Evolutionary conservation across 2,329 filamentous ascomycete genomes (phyloP).

Genomic region (Hymenoscyphus scutula): DNA sequence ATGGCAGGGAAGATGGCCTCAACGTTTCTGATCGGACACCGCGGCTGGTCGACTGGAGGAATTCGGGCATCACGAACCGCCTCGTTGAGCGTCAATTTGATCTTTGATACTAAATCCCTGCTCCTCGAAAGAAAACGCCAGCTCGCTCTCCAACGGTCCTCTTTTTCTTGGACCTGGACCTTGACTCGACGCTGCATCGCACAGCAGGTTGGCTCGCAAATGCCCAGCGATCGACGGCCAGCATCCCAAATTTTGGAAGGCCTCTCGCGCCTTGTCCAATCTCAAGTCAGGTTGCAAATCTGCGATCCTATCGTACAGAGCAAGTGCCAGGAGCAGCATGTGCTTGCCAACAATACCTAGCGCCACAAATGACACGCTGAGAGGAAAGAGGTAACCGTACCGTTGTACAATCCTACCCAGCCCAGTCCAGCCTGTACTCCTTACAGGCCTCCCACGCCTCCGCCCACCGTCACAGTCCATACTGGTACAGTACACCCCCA

Average conservation of each 20-base stretch:
- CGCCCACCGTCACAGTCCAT: background rate
- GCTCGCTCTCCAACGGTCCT: background rate
- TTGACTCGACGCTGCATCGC: background rate
- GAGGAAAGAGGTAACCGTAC: background rate
- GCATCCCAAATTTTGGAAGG: background rate
- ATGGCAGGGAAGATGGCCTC: background rate
- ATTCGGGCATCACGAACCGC: background rate
- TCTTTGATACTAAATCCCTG: background rate
- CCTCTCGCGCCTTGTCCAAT: background rate
- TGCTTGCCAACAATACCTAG: background rate
- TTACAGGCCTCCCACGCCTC: background rate
- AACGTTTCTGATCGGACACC: slow-evolving; percentile 4
- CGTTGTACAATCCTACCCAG: background rate
- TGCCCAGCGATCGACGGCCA: background rate
- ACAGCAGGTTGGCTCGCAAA: background rate
- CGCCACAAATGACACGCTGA: slow-evolving; percentile 1
- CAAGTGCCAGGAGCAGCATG: slow-evolving; percentile 2
- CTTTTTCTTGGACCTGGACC: no score
- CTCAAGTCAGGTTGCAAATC: slow-evolving; percentile 5
- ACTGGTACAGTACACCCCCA: background rate
- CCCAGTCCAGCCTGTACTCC: background rate
- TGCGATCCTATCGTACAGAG: slow-evolving; percentile 4
- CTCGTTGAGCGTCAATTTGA: background rate
- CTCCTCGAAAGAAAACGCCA: background rate
- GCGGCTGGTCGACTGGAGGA: background rate